Percentiles rank a stretch among this genome's conserved stretches.
phyloP scores from a whole-genome alignment of 2,329 filamentous ascomycete species.

The Raffaelea deltoideospora region DNA sequence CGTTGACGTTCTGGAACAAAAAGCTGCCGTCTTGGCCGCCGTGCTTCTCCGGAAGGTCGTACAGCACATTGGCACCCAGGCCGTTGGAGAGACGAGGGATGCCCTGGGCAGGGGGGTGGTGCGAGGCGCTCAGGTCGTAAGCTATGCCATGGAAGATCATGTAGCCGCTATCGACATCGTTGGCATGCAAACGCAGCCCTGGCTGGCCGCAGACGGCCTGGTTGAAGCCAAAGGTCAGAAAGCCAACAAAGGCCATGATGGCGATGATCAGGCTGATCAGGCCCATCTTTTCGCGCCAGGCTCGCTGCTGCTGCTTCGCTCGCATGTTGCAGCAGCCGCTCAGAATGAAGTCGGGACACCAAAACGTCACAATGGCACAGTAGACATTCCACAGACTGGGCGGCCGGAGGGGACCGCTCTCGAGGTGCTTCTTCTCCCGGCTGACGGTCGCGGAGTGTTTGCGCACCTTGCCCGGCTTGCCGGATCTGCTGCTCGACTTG shows the following conservation, averaged over 20 bases:
- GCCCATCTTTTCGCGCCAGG: conserved; percentile 97
- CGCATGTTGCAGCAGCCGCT: conserved; percentile 77
- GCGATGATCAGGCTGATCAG: conserved; percentile 82
- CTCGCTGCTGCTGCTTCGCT: conserved; percentile 71
- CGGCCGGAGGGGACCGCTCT: conserved; percentile 58
- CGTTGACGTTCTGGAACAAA: conserved; percentile 96
- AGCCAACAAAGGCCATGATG: conserved; percentile 83
- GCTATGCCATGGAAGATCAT: conserved; percentile 95
- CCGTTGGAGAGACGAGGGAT: conserved; percentile 42
- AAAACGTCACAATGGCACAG: conserved; percentile 86
- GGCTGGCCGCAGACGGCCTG: conserved; percentile 67
- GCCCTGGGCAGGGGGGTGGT: conserved; percentile 66
- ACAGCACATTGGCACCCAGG: conserved; percentile 62
- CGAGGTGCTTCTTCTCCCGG: conserved; percentile 35
- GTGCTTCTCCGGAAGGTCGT: conserved; percentile 66
- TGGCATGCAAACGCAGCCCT: conserved; percentile 59
- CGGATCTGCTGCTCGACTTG: conserved; percentile 16
- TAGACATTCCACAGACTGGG: conserved; percentile 92
- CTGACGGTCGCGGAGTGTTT: conserved; percentile 23
- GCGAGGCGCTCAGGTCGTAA: conserved; percentile 64
- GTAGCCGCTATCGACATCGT: conserved; percentile 66
- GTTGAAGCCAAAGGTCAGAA: conserved; percentile 93
- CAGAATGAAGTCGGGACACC: conserved; percentile 75
- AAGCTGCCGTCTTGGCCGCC: conserved; percentile 91
- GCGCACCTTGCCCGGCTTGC: conserved; percentile 47